Evolutionary conservation across 306 rosid species (phyloP).

Genomic region (Gillenia trifoliata): DNA sequence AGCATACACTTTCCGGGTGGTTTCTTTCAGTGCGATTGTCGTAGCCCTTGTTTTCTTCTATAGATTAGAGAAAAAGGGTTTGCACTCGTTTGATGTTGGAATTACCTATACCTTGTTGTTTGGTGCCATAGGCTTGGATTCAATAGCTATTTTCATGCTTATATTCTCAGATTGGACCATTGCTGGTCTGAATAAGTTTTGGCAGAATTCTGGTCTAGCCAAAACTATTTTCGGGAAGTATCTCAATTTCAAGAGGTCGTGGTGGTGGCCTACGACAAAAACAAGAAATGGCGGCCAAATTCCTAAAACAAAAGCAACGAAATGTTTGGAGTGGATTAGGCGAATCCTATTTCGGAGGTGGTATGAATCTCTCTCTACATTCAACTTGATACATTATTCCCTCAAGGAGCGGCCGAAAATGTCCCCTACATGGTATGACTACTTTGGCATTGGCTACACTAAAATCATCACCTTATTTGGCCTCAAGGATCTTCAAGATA

Average conservation of each 20-base stretch:
- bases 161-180: constrained; percentile 39
- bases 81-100: constrained; percentile 18
- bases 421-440: not conserved
- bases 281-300: not conserved
- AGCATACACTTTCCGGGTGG: constrained; percentile 12
- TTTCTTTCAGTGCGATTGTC: constrained; percentile 6
- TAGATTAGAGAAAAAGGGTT: constrained; percentile 14
- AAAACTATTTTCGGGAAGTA: not conserved
- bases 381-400: constrained; percentile 30
- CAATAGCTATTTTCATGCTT: constrained; percentile 19
- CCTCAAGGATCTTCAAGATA: constrained; percentile 15
- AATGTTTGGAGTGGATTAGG: not conserved
- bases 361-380: constrained; percentile 27
- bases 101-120: constrained; percentile 32
- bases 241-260: constrained; percentile 12
- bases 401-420: constrained; percentile 1
- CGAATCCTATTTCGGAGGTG: constrained; percentile 29
- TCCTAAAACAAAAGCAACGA: not conserved
- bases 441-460: too few relatives aligned
- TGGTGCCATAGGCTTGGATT: constrained; percentile 41
- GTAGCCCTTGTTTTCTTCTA: constrained; percentile 22
- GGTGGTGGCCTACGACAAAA: not conserved
- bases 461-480: not conserved
- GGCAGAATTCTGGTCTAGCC: not conserved
- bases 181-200: not conserved